Conservation (phyloP, 306 rosid genomes). For the Comarum palustre region DNA sequence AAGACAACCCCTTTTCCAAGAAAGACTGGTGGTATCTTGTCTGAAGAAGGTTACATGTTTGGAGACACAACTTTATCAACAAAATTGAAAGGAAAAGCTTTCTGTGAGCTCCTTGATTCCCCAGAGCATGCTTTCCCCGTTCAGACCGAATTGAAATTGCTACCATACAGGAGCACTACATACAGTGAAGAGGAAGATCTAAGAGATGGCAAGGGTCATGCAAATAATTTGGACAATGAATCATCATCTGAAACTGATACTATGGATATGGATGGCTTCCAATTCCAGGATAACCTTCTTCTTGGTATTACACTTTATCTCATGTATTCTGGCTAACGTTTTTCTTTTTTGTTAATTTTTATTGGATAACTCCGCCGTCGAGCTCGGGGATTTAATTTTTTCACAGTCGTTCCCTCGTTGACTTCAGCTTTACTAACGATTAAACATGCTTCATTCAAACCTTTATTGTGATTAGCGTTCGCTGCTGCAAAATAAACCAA, state of each 20-base stretch:
- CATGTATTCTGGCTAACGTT: neutral
- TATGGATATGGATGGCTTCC: constrained; percentile 61
- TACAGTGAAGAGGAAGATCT: constrained; percentile 37
- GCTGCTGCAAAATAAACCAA: too few relatives aligned
- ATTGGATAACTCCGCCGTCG: too few relatives aligned
- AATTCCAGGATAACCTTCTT: constrained; percentile 43
- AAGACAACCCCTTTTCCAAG: constrained; percentile 46
- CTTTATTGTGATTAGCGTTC: too few relatives aligned
- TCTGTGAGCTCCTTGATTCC: constrained; percentile 33
- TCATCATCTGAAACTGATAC: constrained; percentile 74
- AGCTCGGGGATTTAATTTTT: too few relatives aligned
- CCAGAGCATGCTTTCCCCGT: constrained; percentile 32
- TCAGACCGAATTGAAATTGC: constrained; percentile 39
- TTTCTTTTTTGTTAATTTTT: too few relatives aligned
- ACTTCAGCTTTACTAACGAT: too few relatives aligned
- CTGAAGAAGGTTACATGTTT: constrained; percentile 37
- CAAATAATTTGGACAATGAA: constrained; percentile 44
- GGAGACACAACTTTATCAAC: constrained; percentile 35
- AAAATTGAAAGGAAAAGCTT: constrained; percentile 43
- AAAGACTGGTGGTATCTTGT: constrained; percentile 41
- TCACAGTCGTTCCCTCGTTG: too few relatives aligned
- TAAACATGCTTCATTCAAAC: too few relatives aligned
- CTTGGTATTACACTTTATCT: constrained; percentile 44
- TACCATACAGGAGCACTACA: constrained; percentile 40
- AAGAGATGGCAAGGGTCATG: constrained; percentile 29